These are phyloP conservation scores for Carnegiea gigantea DNA, from an alignment of 179 eudicot genomes.

Conservation along the genomic window DNA sequence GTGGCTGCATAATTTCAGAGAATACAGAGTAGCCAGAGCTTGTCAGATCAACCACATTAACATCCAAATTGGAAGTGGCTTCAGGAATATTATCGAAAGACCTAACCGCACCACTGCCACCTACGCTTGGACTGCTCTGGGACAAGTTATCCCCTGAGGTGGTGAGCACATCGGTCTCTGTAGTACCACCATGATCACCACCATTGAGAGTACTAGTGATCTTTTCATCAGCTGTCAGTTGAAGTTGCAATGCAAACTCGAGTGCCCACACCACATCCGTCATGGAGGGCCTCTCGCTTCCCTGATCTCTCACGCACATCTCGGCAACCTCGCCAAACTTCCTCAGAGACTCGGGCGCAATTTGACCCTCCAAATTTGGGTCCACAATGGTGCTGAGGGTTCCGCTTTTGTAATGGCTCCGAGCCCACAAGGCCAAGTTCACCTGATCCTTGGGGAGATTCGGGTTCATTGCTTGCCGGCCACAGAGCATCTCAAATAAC, in stretches of 20 bases:
- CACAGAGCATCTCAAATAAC: constrained; percentile 31
- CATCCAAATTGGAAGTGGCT: background rate
- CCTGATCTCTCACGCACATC: constrained; percentile 32
- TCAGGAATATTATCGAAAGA: background rate
- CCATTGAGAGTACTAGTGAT: background rate
- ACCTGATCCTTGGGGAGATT: constrained; percentile 30
- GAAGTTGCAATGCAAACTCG: constrained; percentile 32
- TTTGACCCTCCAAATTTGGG: constrained; percentile 23
- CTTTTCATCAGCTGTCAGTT: constrained; percentile 14
- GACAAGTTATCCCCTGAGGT: background rate
- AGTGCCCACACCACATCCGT: constrained; percentile 31
- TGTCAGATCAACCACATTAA: background rate
- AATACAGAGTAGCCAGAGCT: background rate
- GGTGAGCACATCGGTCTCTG: background rate
- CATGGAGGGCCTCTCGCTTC: constrained; percentile 33
- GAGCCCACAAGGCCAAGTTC: constrained; percentile 32
- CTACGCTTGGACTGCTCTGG: background rate
- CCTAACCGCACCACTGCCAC: background rate
- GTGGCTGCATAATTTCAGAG: constrained; percentile 1
- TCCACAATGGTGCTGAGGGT: constrained; percentile 25
- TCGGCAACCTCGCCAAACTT: constrained; percentile 33
- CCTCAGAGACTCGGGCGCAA: constrained; percentile 24
- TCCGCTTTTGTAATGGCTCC: constrained; percentile 27
- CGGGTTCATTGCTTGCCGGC: constrained; percentile 25
- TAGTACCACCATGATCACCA: background rate